Base-by-base conservation (phyloP, 495 filamentous ascomycete species). In the Ascodesmis nigricans region DNA sequence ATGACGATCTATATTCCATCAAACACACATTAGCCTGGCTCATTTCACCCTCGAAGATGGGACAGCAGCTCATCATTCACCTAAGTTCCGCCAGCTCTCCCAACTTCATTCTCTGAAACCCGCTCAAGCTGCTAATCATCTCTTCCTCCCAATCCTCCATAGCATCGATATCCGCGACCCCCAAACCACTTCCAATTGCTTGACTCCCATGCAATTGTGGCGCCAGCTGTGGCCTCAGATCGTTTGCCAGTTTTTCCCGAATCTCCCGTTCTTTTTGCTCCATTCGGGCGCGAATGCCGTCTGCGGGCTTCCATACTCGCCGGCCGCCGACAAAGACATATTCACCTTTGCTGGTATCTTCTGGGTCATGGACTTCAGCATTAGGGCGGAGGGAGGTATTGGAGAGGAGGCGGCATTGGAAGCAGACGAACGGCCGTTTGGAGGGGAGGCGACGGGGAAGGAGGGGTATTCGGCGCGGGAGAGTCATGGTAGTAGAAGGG, bases 81-180 rank as follows among this genome's bases (percentile, higher is more conserved):
- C 47, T 42, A 21, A 50, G 18, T 25, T 50, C 47, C 31, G 46
- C 45, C 28, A 50, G 21, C 29, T 50, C 47, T 4, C 47, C 47
- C 23, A 29, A 44, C 33, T 28, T 44, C 17, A 49, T 15, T 5
- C 33, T 35, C 22, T 25, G 8, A 15, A 25, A 35, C 4, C 33
- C 33, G 2, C 21, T 11, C 14, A 35, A 15, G 2, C n/a, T 25
- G 23, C 6, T 6, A 11, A 6, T 25, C 23, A 26, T 35, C 4
- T 10, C 33, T 4, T 35, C 35, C 21, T 37, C 35, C 3, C 21
- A 2, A 21, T 37, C 35, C 1, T 37, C 35, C 1, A n/a, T n/a
- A n/a, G n/a, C n/a, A n/a, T n/a, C n/a, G n/a, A n/a, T n/a, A n/a
- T 16, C 15, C 26, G 8, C 9, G 5, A 5, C 15, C 7, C 21